Conservation (phyloP, 1,139 yeast genomes). For the Blastobotrys niveus region DNA sequence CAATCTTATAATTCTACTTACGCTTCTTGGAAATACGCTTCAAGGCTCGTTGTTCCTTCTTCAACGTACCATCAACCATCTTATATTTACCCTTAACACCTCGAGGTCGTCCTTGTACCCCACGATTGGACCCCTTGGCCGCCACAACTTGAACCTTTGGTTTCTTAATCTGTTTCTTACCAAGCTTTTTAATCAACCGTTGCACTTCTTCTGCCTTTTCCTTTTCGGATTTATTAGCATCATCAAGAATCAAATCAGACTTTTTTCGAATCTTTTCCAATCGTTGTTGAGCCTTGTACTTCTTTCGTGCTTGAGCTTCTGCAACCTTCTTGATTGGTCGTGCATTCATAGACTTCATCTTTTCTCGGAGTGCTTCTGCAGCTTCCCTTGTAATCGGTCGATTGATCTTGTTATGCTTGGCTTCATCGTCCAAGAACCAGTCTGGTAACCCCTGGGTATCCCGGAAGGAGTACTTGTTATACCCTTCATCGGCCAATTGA, state of each 20-base stretch:
- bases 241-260: constrained; percentile 87
- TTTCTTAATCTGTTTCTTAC: constrained; percentile 61
- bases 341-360: constrained; percentile 84
- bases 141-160: constrained; percentile 86
- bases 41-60: constrained; percentile 93
- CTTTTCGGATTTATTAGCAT: constrained; percentile 75
- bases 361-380: constrained; percentile 83
- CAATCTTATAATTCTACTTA: constrained; percentile 11
- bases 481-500: constrained; percentile 84
- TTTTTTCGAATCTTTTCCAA: constrained; percentile 90
- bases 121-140: constrained; percentile 82
- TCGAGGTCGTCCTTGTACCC: constrained; percentile 90
- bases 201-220: constrained; percentile 93
- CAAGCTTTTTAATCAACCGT: constrained; percentile 73
- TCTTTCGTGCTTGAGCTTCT: constrained; percentile 96
- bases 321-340: constrained; percentile 96
- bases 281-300: constrained; percentile 84
- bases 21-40: constrained; percentile 84
- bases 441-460: constrained; percentile 87
- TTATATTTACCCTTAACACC: constrained; percentile 96
- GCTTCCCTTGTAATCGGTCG: constrained; percentile 98
- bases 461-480: constrained; percentile 84
- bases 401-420: constrained; percentile 72
- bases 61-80: constrained; percentile 98
- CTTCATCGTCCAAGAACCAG: constrained; percentile 94